A percentile compares a stretch with the other conserved stretches of the same genome.
phyloP scores from a whole-genome alignment of 1,284 basidiomycete species.

The Phaffia rhodozyma region DNA sequence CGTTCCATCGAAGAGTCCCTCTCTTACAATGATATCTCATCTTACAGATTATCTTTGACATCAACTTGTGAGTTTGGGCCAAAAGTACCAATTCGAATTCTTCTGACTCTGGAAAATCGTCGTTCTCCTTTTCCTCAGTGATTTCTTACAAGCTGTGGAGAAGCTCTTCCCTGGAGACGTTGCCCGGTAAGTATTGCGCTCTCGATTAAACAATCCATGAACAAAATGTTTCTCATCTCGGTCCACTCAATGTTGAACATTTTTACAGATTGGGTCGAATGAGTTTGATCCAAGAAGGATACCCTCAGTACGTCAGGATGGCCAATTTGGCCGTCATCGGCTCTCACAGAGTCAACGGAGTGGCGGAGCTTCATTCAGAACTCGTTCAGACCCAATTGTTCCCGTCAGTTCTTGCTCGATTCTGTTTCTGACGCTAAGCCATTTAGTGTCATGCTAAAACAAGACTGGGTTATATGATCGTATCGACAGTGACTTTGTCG shows the following conservation, averaged over 20 bases:
- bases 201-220: slow-evolving; percentile 25
- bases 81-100: slow-evolving; percentile 29
- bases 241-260: slow-evolving; percentile 51
- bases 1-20: neutral
- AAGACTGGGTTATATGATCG: slow-evolving; percentile 28
- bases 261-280: slow-evolving; percentile 21
- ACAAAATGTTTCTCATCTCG: no score
- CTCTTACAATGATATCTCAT: slow-evolving; percentile 40
- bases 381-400: slow-evolving; percentile 33
- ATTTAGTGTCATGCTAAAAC: slow-evolving; percentile 42
- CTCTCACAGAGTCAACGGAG: slow-evolving; percentile 71
- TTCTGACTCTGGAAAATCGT: slow-evolving; percentile 24
- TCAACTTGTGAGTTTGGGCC: slow-evolving; percentile 32
- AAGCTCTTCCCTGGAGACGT: slow-evolving; percentile 72
- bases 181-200: slow-evolving; percentile 62
- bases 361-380: slow-evolving; percentile 63
- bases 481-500: slow-evolving; percentile 83
- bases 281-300: slow-evolving; percentile 47
- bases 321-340: slow-evolving; percentile 46
- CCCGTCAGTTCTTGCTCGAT: neutral
- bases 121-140: slow-evolving; percentile 21
- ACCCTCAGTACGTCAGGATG: slow-evolving; percentile 66
- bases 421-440: slow-evolving; percentile 41
- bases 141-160: slow-evolving; percentile 54
- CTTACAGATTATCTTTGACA: slow-evolving; percentile 79